phyloP scores from a whole-genome alignment of 345 rosid genomes.

The Kernera saxatilis region DNA sequence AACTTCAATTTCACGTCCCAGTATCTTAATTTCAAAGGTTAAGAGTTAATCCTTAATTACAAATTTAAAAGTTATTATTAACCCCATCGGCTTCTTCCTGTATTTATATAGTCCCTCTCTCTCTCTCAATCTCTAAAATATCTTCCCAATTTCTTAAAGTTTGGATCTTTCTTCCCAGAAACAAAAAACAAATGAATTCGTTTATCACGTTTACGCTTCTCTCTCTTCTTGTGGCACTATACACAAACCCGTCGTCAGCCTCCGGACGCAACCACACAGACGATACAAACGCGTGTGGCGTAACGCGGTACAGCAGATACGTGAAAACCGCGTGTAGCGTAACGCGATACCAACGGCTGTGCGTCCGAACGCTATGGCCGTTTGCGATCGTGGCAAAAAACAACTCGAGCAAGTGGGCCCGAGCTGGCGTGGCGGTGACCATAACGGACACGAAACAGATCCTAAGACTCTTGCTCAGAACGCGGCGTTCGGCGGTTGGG shows the following conservation, averaged over 20 bases:
- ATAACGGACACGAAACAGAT: slow-evolving; percentile 45
- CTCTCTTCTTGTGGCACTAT: slow-evolving; percentile 18
- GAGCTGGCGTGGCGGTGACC: slow-evolving; percentile 73
- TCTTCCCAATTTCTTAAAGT: background rate
- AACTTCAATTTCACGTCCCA: slow-evolving; percentile 13
- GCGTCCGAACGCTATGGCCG: slow-evolving; percentile 55
- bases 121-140: background rate
- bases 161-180: background rate
- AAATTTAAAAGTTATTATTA: background rate
- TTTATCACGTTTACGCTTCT: slow-evolving; percentile 9
- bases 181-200: background rate
- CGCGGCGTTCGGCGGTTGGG: slow-evolving; percentile 19
- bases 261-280: background rate
- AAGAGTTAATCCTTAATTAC: background rate
- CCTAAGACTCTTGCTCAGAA: slow-evolving; percentile 14
- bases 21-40: background rate
- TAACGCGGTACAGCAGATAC: slow-evolving; percentile 25
- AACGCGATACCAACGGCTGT: slow-evolving; percentile 50
- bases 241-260: slow-evolving; percentile 7
- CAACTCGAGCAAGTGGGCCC: slow-evolving; percentile 71
- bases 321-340: slow-evolving; percentile 71
- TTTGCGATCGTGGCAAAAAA: slow-evolving; percentile 52
- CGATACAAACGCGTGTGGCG: background rate
- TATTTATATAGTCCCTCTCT: background rate
- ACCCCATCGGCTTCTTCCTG: background rate